phyloP scores from a whole-genome alignment of 208 protist genomes.

The Leishmania arabica region DNA sequence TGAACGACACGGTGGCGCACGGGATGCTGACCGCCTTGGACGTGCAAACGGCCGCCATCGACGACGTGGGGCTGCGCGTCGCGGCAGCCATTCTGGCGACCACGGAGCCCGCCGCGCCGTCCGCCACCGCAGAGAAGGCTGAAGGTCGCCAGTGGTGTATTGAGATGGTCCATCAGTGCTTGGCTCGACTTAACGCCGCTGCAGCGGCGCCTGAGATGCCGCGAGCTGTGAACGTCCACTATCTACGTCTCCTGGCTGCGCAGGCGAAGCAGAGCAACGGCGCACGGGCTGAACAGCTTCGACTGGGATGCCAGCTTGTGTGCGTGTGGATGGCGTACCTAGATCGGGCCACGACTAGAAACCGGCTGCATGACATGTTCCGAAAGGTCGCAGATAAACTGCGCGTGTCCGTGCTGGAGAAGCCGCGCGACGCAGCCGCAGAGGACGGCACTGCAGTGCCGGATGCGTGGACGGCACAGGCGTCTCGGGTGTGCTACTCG shows the following conservation, averaged over 20 bases:
- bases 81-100: neutral
- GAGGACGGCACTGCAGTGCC: neutral
- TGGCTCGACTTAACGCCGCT: constrained; percentile 1
- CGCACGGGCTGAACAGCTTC: constrained; percentile 6
- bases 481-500: constrained; percentile 48
- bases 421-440: neutral
- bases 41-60: constrained; percentile 34
- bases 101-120: no score
- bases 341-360: constrained; percentile 40
- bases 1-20: constrained; percentile 39
- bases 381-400: constrained; percentile 17
- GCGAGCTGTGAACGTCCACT: neutral
- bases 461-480: neutral
- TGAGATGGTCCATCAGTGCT: constrained; percentile 2
- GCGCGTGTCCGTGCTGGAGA: constrained; percentile 32
- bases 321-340: constrained; percentile 49
- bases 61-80: constrained; percentile 27
- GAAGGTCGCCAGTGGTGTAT: neutral
- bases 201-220: neutral
- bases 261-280: neutral
- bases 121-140: neutral
- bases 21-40: constrained; percentile 44
- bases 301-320: constrained; percentile 29
- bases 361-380: constrained; percentile 33
- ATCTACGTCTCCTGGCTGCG: constrained; percentile 9